Conservation (phyloP, 176 grass and related monocot species). For the Areca catechu region DNA sequence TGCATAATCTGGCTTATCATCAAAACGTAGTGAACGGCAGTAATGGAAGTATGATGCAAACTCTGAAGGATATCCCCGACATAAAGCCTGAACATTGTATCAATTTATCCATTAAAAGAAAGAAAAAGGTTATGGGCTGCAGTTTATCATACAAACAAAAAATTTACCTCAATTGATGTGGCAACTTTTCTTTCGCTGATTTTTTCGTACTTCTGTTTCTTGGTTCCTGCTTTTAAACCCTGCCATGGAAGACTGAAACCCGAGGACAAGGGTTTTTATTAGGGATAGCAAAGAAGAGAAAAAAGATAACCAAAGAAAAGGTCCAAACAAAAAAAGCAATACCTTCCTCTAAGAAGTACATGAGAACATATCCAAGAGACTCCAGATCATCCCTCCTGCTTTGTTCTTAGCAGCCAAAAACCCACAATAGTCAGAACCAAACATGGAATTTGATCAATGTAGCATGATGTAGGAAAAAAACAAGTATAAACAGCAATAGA, state of each 20-base stretch:
- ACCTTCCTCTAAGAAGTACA: constrained; percentile 99
- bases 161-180: constrained; percentile 80
- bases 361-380: constrained; percentile 97
- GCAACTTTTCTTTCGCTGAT: constrained; percentile 96
- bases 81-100: constrained; percentile 46
- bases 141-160: neutral
- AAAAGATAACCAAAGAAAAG: neutral
- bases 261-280: no score
- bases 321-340: neutral
- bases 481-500: neutral
- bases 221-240: constrained; percentile 95
- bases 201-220: constrained; percentile 93
- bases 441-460: neutral
- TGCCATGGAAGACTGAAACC: constrained; percentile 89
- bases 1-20: constrained; percentile 95
- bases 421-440: neutral
- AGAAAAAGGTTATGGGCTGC: neutral
- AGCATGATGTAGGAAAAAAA: neutral
- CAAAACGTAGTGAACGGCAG: constrained; percentile 78
- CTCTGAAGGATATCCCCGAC: constrained; percentile 78
- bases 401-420: constrained; percentile 56
- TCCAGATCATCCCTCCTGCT: constrained; percentile 97
- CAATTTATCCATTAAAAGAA: neutral
- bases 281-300: neutral
- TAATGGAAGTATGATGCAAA: constrained; percentile 98